Percentiles rank a stretch among this genome's conserved stretches.
Conservation (phyloP, 345 rosid genomes). For the Populus pruinosa region DNA sequence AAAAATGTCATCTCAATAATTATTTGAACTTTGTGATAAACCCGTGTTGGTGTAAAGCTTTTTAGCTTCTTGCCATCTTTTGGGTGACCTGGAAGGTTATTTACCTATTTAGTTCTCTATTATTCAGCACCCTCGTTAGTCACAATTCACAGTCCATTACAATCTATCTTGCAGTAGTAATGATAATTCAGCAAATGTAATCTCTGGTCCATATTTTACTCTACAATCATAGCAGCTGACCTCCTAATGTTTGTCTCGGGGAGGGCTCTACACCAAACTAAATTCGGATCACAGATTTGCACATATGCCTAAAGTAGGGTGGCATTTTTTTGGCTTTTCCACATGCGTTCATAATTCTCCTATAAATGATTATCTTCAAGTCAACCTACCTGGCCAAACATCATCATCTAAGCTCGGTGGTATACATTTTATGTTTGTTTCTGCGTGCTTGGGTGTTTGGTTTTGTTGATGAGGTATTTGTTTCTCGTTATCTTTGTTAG, state of each 20-base stretch:
- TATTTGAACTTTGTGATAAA: conserved; percentile 8
- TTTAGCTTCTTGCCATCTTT: conserved; percentile 17
- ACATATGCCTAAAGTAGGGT: background rate
- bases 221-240: background rate
- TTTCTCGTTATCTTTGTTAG: background rate
- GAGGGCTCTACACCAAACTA: background rate
- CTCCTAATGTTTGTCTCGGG: background rate
- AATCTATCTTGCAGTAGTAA: background rate
- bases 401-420: background rate
- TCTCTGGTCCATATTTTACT: background rate
- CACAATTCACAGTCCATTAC: conserved; percentile 16
- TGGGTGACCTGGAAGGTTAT: conserved; percentile 12
- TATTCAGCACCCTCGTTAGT: conserved; percentile 12
- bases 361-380: background rate
- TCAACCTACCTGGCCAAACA: background rate
- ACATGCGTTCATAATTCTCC: background rate
- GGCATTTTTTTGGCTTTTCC: background rate
- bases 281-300: background rate
- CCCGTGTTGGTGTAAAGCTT: conserved; percentile 31
- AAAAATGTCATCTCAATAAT: conserved; percentile 27
- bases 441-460: background rate
- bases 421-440: background rate
- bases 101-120: background rate
- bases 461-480: background rate
- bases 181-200: background rate